Percentiles rank a stretch among this genome's conserved stretches.
Evolutionary conservation across 805 yeast species (phyloP).

Genomic region (Lachancea dasiensis): DNA sequence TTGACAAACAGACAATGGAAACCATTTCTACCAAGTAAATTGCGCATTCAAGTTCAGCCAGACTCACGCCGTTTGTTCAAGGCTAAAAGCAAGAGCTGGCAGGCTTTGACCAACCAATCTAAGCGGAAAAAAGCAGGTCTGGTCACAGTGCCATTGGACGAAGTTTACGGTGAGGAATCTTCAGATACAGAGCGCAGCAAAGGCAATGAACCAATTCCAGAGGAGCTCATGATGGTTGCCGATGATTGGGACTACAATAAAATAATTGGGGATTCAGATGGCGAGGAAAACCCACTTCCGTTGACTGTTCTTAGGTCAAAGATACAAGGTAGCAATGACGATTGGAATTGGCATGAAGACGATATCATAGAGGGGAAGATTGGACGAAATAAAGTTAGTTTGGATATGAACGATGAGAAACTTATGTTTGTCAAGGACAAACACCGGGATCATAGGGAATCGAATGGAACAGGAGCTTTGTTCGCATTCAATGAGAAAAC

Average conservation of each 20-base stretch:
- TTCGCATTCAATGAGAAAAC: conserved; percentile 48
- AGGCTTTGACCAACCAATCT: conserved; percentile 1
- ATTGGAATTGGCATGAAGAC: conserved; percentile 41
- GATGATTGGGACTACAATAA: conserved; percentile 74
- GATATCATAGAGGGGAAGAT: conserved; percentile 69
- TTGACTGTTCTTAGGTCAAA: too few relatives aligned
- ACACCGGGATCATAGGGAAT: conserved; percentile 7
- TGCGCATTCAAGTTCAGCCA: conserved; percentile 46
- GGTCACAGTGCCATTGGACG: conserved; percentile 19
- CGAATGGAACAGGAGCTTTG: conserved; percentile 24
- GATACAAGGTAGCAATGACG: too few relatives aligned
- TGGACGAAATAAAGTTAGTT: conserved; percentile 27
- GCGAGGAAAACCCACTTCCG: conserved; percentile 1
- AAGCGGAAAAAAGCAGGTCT: conserved; percentile 18
- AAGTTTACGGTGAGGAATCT: conserved; percentile 14
- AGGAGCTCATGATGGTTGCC: conserved; percentile 58
- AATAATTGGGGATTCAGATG: conserved; percentile 44
- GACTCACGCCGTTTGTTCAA: conserved; percentile 48
- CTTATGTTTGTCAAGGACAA: conserved; percentile 49
- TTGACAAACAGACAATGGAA: conserved; percentile 28
- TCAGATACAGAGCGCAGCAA: conserved; percentile 15
- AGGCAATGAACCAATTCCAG: conserved; percentile 33
- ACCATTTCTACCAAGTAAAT: conserved; percentile 45
- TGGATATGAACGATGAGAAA: conserved; percentile 86
- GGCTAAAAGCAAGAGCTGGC: conserved; percentile 14